Conservation (phyloP, 768 basidiomycete species). For the Lentinula sp. region DNA sequence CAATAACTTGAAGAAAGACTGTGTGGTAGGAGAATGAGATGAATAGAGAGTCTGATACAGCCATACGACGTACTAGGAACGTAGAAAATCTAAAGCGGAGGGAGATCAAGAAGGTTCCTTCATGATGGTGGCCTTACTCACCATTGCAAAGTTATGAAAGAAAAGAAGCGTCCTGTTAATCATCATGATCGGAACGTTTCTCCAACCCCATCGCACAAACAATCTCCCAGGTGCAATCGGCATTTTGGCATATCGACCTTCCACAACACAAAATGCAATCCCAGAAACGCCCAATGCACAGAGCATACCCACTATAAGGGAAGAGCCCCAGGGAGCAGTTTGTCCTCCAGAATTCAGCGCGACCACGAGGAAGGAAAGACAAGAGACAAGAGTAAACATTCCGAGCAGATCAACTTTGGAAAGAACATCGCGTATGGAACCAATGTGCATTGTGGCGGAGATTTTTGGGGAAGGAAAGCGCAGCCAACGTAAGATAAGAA, state of each 20-base stretch:
- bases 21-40: not conserved
- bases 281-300: conserved; percentile 15
- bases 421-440: conserved; percentile 8
- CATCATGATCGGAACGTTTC: conserved; percentile 20
- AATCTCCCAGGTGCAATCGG: conserved; percentile 16
- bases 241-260: conserved; percentile 12
- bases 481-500: conserved; percentile 14
- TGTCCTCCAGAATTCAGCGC: conserved; percentile 21
- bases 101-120: not conserved
- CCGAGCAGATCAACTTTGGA: conserved; percentile 16
- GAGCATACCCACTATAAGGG: conserved; percentile 18
- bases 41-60: not conserved
- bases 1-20: conserved; percentile 19
- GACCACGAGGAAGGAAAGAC: conserved; percentile 18
- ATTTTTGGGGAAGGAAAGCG: conserved; percentile 10
- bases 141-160: conserved; percentile 18
- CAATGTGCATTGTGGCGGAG: conserved; percentile 4
- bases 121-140: conserved; percentile 1
- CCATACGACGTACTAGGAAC: conserved; percentile 11
- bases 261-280: conserved; percentile 14
- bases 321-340: conserved; percentile 17
- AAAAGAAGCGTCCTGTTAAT: conserved; percentile 15
- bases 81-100: conserved; percentile 16
- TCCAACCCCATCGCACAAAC: conserved; percentile 20
- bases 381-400: conserved; percentile 16